A percentile compares a stretch with the other conserved stretches of the same genome.
These are phyloP conservation scores for Gardenia jasminoides DNA, from an alignment of 257 asterid genomes.

Conservation along the genomic window DNA sequence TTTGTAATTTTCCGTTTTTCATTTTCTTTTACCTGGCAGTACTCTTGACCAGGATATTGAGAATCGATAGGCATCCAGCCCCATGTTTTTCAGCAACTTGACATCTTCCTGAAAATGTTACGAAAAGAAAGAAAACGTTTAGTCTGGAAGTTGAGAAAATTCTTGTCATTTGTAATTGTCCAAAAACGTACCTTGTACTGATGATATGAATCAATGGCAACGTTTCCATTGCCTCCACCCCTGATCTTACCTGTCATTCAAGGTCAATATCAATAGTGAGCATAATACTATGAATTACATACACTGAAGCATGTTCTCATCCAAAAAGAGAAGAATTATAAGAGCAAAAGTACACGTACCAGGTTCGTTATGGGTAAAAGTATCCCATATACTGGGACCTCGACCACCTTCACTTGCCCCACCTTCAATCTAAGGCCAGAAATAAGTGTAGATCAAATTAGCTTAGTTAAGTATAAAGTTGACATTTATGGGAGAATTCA, in stretches of 20 bases:
- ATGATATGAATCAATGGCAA: conserved; percentile 27
- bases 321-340: no score
- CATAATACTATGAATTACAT: no score
- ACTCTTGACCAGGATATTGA: conserved; percentile 38
- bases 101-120: conserved; percentile 25
- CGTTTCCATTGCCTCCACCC: conserved; percentile 26
- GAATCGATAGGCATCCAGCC: conserved; percentile 31
- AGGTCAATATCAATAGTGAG: no score
- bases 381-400: conserved; percentile 34
- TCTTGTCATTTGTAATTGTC: no score
- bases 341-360: no score
- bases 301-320: no score
- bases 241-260: no score
- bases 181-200: conserved; percentile 17
- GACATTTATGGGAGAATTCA: no score
- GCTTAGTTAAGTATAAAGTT: no score
- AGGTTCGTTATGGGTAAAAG: conserved; percentile 16
- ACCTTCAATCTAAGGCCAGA: conserved; percentile 17
- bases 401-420: conserved; percentile 25
- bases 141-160: background rate
- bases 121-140: background rate
- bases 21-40: conserved; percentile 20
- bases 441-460: no score
- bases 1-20: background rate
- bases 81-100: conserved; percentile 23